Evolutionary conservation across 2,329 filamentous ascomycete species (phyloP), one percentile per base, ranked within the genome.

Genomic region (Blastomyces percursus): DNA sequence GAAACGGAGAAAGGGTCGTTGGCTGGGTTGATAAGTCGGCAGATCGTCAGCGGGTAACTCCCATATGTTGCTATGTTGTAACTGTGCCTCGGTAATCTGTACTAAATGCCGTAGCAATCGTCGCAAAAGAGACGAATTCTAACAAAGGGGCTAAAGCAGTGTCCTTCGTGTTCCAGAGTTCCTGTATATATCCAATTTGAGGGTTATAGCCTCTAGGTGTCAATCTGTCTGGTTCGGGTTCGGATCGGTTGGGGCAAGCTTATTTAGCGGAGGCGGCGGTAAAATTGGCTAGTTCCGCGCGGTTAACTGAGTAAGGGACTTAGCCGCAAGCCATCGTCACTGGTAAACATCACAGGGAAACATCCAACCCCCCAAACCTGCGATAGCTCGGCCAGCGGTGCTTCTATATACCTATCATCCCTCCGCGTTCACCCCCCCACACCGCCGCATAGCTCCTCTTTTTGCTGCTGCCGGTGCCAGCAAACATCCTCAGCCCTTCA

Each of bases 391-490:
- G 40, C 40, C 40, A 16, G 16, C 6, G 12, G 40, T 44, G 40
- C 40, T 16, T 19, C 5, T 44, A 57, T 44, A 57, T 24, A 32
- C 11, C 11, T 24, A 12, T 6, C 35, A n/a, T 42, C 24, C n/a
- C n/a, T 9, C 19, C 2, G 19, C 38, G 12, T 38, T 38, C 38
- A 42, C 16, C n/a, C 14, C 35, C 19, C 6, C 16, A 21, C 48
- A 19, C 8, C 11, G 24, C 12, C 57, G 5, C 6, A 59, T 54
- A 42, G 30, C 9, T 35, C 14, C 12, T 38, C 24, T 3, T 51
- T 48, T 57, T 9, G 60, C 60, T 61, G 60, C 60, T 61, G 51
- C 52, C 51, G 60, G 60, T 19, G 38, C 27, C 38, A 44, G 60
- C 60, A 61, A 32, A 40, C 51, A 42, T 61, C 7, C 35, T 38